Evolutionary conservation across 306 rosid genomes (phyloP), one percentile per base, ranked within the genome.

Genomic region (Hippophae gyantsensis): DNA sequence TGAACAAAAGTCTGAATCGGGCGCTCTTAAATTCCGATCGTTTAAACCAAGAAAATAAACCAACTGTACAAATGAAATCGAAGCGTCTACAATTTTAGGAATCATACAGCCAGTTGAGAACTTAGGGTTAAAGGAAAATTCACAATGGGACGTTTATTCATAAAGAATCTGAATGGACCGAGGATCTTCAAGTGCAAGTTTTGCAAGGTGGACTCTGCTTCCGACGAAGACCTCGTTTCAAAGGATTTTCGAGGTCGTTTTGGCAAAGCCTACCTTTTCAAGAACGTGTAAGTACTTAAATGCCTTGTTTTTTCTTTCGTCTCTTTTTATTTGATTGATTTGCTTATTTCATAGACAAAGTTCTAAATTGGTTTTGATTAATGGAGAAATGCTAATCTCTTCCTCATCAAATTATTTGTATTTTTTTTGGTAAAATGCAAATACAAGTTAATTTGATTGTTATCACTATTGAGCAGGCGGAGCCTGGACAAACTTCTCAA

Each of bases 181-280:
- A 72, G 27, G 77, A 61, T 72, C 63, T 72, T 65, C 77, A 72
- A 66, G 71, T 72, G 77, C 72, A 72, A 40, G 58, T 66, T 48
- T 56, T 72, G 77, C 72, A 66, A 66, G 64, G 72, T 72, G 6
- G 77, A 72, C 65, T 60, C 54, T 8, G 77, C 77, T 6, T 72
- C 68, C 49, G 58, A 50, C 48, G 62, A 51, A 43, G 63, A 60
- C 55, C 55, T 72, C 60, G 68, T 72, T 32, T 72, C 77, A 42
- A 72, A 72, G 68, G 64, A 72, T 0, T 72, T 72, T 59, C 77
- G 56, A 49, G 77, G 77, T 18, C 77, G 77, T 58, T 13, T 13
- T 13, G 77, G 77, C 50, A 52, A 38, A 23, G 77, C 77, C 57
- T 72, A 72, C 51, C 77, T 72, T 59, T 66, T 72, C 72, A 49